A percentile compares a stretch with the other conserved stretches of the same genome.
These are phyloP conservation scores for Pholiota molesta DNA, from an alignment of 768 basidiomycete genomes.

Conservation along the genomic window DNA sequence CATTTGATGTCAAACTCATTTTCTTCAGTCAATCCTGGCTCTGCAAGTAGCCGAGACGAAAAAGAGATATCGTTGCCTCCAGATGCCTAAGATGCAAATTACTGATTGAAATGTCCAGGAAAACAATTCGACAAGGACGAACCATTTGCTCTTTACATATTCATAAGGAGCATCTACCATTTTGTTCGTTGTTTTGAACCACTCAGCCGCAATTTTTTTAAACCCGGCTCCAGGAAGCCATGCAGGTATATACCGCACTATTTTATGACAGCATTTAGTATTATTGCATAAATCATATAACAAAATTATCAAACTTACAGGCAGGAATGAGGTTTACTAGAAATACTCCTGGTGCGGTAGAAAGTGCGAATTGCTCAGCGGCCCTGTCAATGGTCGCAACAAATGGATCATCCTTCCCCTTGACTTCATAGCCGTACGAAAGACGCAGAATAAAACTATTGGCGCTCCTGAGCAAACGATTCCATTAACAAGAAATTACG, in stretches of 20 bases:
- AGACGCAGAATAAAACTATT: conserved; percentile 56
- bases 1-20: conserved; percentile 40
- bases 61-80: conserved; percentile 38
- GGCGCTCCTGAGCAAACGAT: conserved; percentile 36
- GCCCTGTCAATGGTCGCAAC: conserved; percentile 49
- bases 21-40: conserved; percentile 34
- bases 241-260: conserved; percentile 51
- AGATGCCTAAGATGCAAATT: conserved; percentile 20
- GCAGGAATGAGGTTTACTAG: conserved; percentile 43
- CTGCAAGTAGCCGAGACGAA: conserved; percentile 26
- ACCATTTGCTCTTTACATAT: conserved; percentile 45
- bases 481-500: no score
- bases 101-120: neutral
- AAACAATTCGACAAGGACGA: conserved; percentile 4
- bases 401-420: conserved; percentile 50
- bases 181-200: conserved; percentile 41
- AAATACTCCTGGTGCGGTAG: conserved; percentile 39
- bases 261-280: no score
- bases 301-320: conserved; percentile 22
- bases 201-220: conserved; percentile 47
- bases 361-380: conserved; percentile 45
- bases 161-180: conserved; percentile 47
- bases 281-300: no score
- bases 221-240: conserved; percentile 63
- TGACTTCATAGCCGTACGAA: conserved; percentile 56